Base-by-base conservation (phyloP, 805 yeast species). In the Metschnikowia colocasiae region DNA sequence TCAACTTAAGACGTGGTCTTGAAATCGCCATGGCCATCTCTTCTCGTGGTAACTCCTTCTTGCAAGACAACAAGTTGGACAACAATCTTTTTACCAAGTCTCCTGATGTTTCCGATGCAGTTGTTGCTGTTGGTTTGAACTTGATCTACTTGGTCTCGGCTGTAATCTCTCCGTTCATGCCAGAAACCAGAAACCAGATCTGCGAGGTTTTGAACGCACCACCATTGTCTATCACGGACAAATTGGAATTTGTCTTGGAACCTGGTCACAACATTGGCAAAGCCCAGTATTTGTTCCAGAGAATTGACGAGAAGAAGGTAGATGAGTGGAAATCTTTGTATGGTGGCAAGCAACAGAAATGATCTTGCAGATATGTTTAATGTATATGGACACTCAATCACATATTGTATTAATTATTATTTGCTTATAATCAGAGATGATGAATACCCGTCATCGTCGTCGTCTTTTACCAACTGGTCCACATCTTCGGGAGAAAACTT, bases 1-100 rank as follows among this genome's bases (percentile, higher is more conserved):
- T 82, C 40, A 87, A 81, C 62, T 79, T 89, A 61, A 85, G 97
- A 69, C 85, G 82, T 62, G 98, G 97, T 64, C 75, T 92, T 53
- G 98, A 91, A 67, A 67, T 82, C 32, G 96, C 96, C 51, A 90
- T 94, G 97, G 76, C 87, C 27, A 74, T 94, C 48, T 86, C 96
- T 49, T 81, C 95, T 18, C 82, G 96, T 59, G 99, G 99, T 68
- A 94, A 94, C 71, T 86, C 78, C 67, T 94, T 92, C 78, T 78
- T 94, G 65, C 99, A 94, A 73, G 99, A 92, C 43, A 90, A 91
- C 73, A 91, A 91, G 71, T 78, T 94, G 59, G 98, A 92, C 68
- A 94, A 94, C 76, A 75, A 87, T 8, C 75, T 91, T 55, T 88
- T 82, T 68, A 79, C 81, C 47, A 81, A 88, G 60, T 64, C 70